These are phyloP conservation scores for Microbotryum scabiosae DNA, from an alignment of 1,284 basidiomycete species.

Conservation along the genomic window DNA sequence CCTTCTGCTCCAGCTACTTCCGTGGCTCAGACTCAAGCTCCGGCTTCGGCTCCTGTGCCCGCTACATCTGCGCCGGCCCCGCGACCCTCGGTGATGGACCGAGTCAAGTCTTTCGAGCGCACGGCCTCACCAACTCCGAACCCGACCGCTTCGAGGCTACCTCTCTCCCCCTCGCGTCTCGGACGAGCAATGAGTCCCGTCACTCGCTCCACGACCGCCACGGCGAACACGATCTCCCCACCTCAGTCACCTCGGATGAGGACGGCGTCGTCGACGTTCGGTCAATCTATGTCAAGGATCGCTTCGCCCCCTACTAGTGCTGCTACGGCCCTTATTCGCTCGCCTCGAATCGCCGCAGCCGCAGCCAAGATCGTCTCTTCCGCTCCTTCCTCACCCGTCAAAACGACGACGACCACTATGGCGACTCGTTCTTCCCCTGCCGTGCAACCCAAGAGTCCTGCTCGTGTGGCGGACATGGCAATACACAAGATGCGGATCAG, in stretches of 20 bases:
- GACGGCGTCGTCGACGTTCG: slow-evolving; percentile 9
- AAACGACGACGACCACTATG: background rate
- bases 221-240: background rate
- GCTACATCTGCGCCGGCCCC: background rate
- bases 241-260: slow-evolving; percentile 1
- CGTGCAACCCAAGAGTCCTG: background rate
- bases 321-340: background rate
- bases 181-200: no score
- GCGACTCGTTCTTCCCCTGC: background rate
- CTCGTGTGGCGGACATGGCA: background rate
- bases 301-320: slow-evolving; percentile 3
- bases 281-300: background rate
- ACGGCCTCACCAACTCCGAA: slow-evolving; percentile 17
- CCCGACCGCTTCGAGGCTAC: slow-evolving; percentile 3
- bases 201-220: background rate
- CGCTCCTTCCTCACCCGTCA: no score
- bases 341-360: background rate
- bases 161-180: background rate
- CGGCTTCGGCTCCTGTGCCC: background rate
- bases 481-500: background rate
- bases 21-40: slow-evolving; percentile 3
- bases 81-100: slow-evolving; percentile 29
- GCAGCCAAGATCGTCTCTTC: no score
- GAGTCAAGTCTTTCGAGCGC: slow-evolving; percentile 24
- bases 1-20: background rate